A percentile compares a stretch with the other conserved stretches of the same genome.
Conservation (phyloP, 768 basidiomycete genomes). For the Lepiota brunneoincarnata region DNA sequence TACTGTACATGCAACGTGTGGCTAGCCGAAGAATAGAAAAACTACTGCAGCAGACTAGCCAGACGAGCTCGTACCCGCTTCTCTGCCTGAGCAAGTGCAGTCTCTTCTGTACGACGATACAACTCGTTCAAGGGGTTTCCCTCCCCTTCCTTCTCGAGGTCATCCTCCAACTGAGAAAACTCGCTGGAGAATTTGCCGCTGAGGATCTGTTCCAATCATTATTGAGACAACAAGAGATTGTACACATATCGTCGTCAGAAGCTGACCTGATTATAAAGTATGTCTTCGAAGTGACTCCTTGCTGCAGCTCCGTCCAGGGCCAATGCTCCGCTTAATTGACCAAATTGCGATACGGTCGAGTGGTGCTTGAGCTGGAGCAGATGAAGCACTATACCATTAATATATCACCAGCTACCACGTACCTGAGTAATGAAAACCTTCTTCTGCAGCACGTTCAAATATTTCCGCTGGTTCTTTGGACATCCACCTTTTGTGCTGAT, state of each 20-base stretch:
- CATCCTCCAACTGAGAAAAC: constrained; percentile 53
- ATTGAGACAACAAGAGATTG: too few relatives aligned
- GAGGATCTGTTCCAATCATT: constrained; percentile 37
- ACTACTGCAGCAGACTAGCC: constrained; percentile 31
- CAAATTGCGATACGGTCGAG: constrained; percentile 60
- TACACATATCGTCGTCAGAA: background rate
- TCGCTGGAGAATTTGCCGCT: constrained; percentile 57
- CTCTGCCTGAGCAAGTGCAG: constrained; percentile 57
- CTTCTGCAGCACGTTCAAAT: constrained; percentile 65
- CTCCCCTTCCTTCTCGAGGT: constrained; percentile 52
- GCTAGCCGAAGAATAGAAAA: background rate
- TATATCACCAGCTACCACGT: constrained; percentile 7
- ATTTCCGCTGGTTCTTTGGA: constrained; percentile 70
- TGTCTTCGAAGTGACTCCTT: constrained; percentile 54
- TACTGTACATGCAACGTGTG: background rate
- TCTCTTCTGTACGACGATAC: constrained; percentile 47
- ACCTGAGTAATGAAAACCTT: constrained; percentile 61
- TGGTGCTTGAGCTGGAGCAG: constrained; percentile 52
- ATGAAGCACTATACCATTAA: background rate
- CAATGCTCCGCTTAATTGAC: constrained; percentile 57
- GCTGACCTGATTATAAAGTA: constrained; percentile 53
- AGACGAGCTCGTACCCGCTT: constrained; percentile 52
- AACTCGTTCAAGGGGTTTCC: constrained; percentile 54
- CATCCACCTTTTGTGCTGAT: constrained; percentile 51
- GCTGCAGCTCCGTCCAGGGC: constrained; percentile 48